Conservation (phyloP, 2,329 filamentous ascomycete genomes). For the Phialophora chinensis region DNA sequence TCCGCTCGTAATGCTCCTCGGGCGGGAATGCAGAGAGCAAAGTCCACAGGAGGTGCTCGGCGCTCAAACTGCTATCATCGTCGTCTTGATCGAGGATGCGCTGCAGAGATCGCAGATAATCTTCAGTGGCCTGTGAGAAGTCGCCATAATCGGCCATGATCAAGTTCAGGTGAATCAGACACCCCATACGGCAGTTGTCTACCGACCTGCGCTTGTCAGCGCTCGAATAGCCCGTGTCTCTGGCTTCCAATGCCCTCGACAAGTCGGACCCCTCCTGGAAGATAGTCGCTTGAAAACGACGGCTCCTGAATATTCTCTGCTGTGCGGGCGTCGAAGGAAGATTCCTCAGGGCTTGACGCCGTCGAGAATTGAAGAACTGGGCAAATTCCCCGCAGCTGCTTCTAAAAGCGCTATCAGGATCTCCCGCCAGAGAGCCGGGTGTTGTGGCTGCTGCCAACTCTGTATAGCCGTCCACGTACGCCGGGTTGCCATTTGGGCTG, state of each 20-base stretch:
- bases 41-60: constrained; percentile 30
- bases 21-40: constrained; percentile 12
- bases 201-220: constrained; percentile 25
- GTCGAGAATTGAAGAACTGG: constrained; percentile 18
- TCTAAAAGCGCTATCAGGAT: constrained; percentile 2
- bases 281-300: constrained; percentile 9
- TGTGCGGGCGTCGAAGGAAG: constrained; percentile 25
- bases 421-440: background rate
- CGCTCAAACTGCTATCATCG: constrained; percentile 27
- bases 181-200: constrained; percentile 29
- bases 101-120: constrained; percentile 17
- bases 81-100: constrained; percentile 24
- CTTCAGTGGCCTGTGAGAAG: constrained; percentile 17
- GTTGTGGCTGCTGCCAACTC: constrained; percentile 2
- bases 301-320: constrained; percentile 9
- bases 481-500: constrained; percentile 21
- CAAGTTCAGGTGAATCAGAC: constrained; percentile 27
- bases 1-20: constrained; percentile 18
- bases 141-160: constrained; percentile 28
- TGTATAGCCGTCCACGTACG: constrained; percentile 17
- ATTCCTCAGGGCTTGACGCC: constrained; percentile 14
- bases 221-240: constrained; percentile 17
- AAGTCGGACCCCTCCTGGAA: constrained; percentile 20
- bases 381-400: constrained; percentile 24
- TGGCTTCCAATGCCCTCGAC: constrained; percentile 3